phyloP scores from a whole-genome alignment of 179 eudicot species.

The Patellifolia procumbens region DNA sequence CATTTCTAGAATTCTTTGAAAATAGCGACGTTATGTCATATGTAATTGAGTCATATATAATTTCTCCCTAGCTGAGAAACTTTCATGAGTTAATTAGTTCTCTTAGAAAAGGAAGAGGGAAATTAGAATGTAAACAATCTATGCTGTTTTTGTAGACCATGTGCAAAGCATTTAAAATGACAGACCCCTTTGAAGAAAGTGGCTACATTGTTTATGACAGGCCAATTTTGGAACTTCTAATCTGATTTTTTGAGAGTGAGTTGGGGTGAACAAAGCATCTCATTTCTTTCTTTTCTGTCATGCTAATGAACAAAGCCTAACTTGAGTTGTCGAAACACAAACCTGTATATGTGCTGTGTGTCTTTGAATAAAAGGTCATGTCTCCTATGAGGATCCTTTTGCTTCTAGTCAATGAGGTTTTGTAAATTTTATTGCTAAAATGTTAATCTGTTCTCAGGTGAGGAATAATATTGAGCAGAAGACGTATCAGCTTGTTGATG shows the following conservation, averaged over 20 bases:
- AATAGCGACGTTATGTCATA: not conserved
- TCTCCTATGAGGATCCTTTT: not conserved
- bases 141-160: not conserved
- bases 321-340: not conserved
- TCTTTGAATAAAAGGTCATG: not conserved
- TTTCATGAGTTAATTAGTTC: not conserved
- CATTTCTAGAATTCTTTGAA: not conserved
- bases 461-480: conserved; percentile 65
- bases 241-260: not conserved
- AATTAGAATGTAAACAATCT: not conserved
- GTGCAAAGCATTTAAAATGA: not conserved
- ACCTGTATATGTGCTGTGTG: not conserved
- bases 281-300: not conserved
- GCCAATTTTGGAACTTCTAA: not conserved
- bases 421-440: not conserved
- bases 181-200: not conserved
- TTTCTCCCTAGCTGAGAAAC: not conserved
- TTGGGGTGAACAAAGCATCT: not conserved
- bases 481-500: conserved; percentile 75
- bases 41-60: too few species aligned
- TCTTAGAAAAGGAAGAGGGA: not conserved
- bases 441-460: conserved; percentile 45
- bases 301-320: not conserved
- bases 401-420: not conserved
- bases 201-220: not conserved